These are phyloP conservation scores for Paxillus ammoniavirescens DNA, from an alignment of 768 basidiomycete genomes.

Conservation along the genomic window DNA sequence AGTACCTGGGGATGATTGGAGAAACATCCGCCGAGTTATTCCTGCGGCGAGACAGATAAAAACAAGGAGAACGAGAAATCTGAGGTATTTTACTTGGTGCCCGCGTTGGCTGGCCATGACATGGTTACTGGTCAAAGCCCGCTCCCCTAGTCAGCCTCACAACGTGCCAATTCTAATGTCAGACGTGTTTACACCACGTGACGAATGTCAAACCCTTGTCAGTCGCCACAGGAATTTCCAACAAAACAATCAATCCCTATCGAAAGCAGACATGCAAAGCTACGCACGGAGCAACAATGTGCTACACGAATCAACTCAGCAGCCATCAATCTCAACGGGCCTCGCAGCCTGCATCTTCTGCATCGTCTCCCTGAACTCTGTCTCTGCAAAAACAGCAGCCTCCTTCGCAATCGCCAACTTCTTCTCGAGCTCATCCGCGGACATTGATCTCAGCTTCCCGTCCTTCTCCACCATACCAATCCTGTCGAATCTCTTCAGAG, in stretches of 20 bases:
- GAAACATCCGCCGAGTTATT: slow-evolving; percentile 16
- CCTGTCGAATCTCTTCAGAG: slow-evolving; percentile 64
- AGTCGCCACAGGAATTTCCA: too few relatives aligned
- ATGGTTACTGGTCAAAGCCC: slow-evolving; percentile 7
- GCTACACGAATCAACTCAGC: slow-evolving; percentile 15
- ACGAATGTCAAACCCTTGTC: slow-evolving; percentile 1
- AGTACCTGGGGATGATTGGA: neutral
- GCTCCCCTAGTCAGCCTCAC: neutral
- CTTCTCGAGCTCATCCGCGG: slow-evolving; percentile 70
- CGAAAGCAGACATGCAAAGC: neutral
- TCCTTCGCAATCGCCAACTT: slow-evolving; percentile 69
- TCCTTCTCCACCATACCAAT: slow-evolving; percentile 56
- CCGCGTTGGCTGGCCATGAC: slow-evolving; percentile 20
- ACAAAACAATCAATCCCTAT: too few relatives aligned
- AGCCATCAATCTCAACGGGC: slow-evolving; percentile 42
- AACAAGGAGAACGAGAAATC: slow-evolving; percentile 18
- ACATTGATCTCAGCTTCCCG: slow-evolving; percentile 49
- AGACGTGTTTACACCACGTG: slow-evolving; percentile 6
- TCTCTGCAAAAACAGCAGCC: slow-evolving; percentile 68
- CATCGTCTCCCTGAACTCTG: slow-evolving; percentile 75
- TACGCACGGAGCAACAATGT: neutral
- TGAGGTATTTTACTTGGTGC: slow-evolving; percentile 12
- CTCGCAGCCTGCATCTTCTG: slow-evolving; percentile 57
- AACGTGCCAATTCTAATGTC: neutral
- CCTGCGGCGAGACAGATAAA: slow-evolving; percentile 23